A percentile compares a stretch with the other conserved stretches of the same genome.
phyloP scores from a whole-genome alignment of 2,329 filamentous ascomycete genomes.

The Curvularia spicifera region DNA sequence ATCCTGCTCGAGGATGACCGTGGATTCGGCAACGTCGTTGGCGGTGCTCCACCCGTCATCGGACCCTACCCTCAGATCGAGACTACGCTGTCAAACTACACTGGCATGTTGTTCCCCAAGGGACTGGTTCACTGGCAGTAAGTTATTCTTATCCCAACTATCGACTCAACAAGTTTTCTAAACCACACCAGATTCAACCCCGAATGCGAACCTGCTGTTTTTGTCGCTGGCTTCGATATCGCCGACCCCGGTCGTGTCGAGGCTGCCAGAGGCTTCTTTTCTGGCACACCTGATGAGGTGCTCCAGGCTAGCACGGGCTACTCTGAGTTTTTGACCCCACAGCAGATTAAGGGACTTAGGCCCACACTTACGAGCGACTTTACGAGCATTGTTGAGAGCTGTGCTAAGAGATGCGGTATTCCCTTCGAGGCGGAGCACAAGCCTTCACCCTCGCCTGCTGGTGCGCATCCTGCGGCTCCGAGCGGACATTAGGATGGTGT shows the following conservation, averaged over 20 bases:
- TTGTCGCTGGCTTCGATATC: constrained; percentile 47
- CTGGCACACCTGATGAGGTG: constrained; percentile 26
- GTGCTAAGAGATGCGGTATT: constrained; percentile 31
- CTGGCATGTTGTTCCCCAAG: constrained; percentile 50
- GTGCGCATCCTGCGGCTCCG: background rate
- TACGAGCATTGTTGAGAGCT: constrained; percentile 24
- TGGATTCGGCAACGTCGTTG: constrained; percentile 27
- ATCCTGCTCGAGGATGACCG: constrained; percentile 50
- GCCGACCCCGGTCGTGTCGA: constrained; percentile 47
- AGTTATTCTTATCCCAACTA: background rate
- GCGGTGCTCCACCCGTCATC: constrained; percentile 22
- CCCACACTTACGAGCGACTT: constrained; percentile 26
- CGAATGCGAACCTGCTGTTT: constrained; percentile 49
- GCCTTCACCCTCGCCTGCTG: background rate
- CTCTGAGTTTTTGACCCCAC: constrained; percentile 26
- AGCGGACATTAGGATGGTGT: background rate
- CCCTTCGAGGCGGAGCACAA: constrained; percentile 9
- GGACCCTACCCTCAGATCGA: constrained; percentile 39
- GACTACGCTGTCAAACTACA: constrained; percentile 45
- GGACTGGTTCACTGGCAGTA: constrained; percentile 52
- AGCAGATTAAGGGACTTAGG: constrained; percentile 21
- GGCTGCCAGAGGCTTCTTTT: constrained; percentile 45
- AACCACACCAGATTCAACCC: constrained; percentile 41
- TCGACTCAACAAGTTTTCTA: background rate
- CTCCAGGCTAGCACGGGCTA: constrained; percentile 22